phyloP scores from a whole-genome alignment of 2,329 filamentous ascomycete species.

The Monilinia vaccinii-corymbosi region DNA sequence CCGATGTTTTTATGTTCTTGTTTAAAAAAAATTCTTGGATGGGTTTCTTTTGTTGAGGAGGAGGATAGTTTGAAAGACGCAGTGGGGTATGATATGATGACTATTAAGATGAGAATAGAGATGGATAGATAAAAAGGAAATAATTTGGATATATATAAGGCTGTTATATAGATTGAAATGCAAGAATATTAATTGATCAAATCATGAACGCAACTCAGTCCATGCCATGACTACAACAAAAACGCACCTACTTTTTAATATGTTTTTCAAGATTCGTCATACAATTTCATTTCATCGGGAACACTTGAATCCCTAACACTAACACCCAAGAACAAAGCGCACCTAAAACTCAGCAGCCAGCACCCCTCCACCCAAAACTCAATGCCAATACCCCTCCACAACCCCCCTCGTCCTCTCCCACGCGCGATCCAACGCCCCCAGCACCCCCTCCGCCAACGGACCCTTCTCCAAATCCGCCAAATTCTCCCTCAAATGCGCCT shows the following conservation, averaged over 20 bases:
- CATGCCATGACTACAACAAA: too few relatives aligned
- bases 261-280: too few relatives aligned
- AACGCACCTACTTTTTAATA: too few relatives aligned
- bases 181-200: neutral
- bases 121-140: too few relatives aligned
- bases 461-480: constrained; percentile 54
- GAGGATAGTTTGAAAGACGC: too few relatives aligned
- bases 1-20: too few relatives aligned
- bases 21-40: too few relatives aligned
- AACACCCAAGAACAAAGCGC: rapidly evolving
- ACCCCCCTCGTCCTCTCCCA: constrained; percentile 3
- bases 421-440: neutral
- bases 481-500: constrained; percentile 48
- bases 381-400: neutral
- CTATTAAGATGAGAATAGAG: too few relatives aligned
- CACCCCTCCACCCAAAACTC: neutral
- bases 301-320: neutral
- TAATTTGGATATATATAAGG: too few relatives aligned
- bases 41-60: too few relatives aligned
- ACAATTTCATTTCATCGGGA: neutral
- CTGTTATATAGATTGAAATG: neutral
- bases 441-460: constrained; percentile 64
- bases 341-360: neutral
- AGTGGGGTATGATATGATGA: too few relatives aligned
- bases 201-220: too few relatives aligned